Evolutionary conservation across 345 rosid species (phyloP), one percentile per base, ranked within the genome.

Genomic region (Camelina neglecta): DNA sequence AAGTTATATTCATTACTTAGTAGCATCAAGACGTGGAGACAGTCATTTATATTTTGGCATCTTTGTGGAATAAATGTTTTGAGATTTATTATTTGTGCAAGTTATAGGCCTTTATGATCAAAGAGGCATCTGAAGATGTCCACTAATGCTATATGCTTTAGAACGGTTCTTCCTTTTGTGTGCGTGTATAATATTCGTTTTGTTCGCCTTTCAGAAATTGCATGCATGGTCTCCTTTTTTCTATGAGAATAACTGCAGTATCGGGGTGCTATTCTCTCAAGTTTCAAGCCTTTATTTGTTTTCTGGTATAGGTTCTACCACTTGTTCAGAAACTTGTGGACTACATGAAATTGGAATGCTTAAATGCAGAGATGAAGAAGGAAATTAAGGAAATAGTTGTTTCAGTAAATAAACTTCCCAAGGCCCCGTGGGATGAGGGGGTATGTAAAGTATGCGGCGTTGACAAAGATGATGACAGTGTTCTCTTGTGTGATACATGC

Each of bases 341-440:
- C 57, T 88, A 85, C 84, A 78, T 79, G 45, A 87, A 84, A 65
- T 70, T 81, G 81, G 97, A 89, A 75, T 73, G 83, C 78, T 65
- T 87, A 45, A 82, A 74, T 82, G 74, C 81, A 47, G 99, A 92
- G 81, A 75, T 71, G 48, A 89, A 79, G 81, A 84, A 87, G 73
- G 97, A 92, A 73, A 73, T 95, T 44, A 87, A 85, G 74, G 88
- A 85, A 75, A 48, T 89, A 78, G 77, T 90, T 79, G 87, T 85
- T 81, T 85, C 86, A n/a, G 57, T 82, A 57, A 88, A 80, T 77
- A 83, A 85, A 72, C 87, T 95, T 51, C 99, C 99, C 24, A 95
- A 89, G 81, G 98, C 98, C 44, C 98, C 99, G 13, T 95, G 99
- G 99, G 99, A 95, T 80, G 99, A 95, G 71, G 99, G 99, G 65